Base-by-base conservation (phyloP, 2,329 filamentous ascomycete species). In the Fusarium acutatum region DNA sequence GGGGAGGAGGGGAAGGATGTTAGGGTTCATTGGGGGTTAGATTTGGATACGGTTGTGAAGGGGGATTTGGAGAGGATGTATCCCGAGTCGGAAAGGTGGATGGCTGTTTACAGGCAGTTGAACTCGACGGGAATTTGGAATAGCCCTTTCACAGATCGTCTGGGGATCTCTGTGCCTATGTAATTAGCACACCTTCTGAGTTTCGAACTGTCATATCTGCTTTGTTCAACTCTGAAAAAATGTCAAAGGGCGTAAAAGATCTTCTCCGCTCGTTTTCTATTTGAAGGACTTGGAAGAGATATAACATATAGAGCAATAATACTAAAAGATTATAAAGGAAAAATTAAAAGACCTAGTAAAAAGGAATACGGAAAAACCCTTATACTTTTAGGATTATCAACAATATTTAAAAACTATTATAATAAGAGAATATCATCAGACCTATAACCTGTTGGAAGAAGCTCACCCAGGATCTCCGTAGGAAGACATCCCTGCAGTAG, bases 161-260 rank as follows among this genome's bases (percentile, higher is more conserved):
- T 59, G 2, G 56, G 43, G 8, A 59, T 59, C 17, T 59, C 56
- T 12, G 50, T 50, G 56, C 43, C 56, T 2, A 38, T 17, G 17
- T 43, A 43, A 12, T 12, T 37, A 37, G 24, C 2, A 17, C 34
- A 1, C 1, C 2, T 26, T 13, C 14, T 26, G 3, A 18, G 8
- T 13, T 2, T 3, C 0, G 13, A 26, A 6, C 2, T 13, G 3
- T 5, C 7, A 13, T 13, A 0, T 7, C 6, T 8, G 22, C 12
- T 6, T 24, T 20, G 3, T 8, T 34, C 6, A 10, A 14, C 1
- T 24, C 2, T 24, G 0, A 3, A 0, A 0, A 8, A 32, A 9
- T 49, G 4, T 17, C 4, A 8, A 17, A 49, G 20, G 1, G 1
- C 14, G 0, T 12, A 3, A 13, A 30, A 0, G 0, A n/a, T 4